These are phyloP conservation scores for sunflower (Helianthus annuus) DNA, from an alignment of 129 eudicot genomes.

Conservation along the genomic window HanXRQr2.0-SUNRISE NC_035435.2:78977972-78978471, in stretches of 20 bases:
- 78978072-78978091: not conserved
- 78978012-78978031: not conserved
- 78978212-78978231: slow-evolving; percentile 10
- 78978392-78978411: not conserved
- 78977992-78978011: too few relatives aligned
- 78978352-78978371: slow-evolving; percentile 27
- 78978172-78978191: not conserved
- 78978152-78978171: slow-evolving; percentile 28
- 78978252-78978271: slow-evolving; percentile 23
- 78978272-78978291: not conserved
- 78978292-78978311: not conserved
- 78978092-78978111: not conserved
- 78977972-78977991: too few relatives aligned
- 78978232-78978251: slow-evolving; percentile 25
- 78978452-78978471: too few relatives aligned
- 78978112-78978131: not conserved
- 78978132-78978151: not conserved
- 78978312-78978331: slow-evolving; percentile 7
- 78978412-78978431: slow-evolving; percentile 10
- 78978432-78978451: not conserved
- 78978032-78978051: not conserved
- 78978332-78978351: slow-evolving; percentile 17
- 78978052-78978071: not conserved
- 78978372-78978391: slow-evolving; percentile 17
- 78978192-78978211: slow-evolving; percentile 24